These are phyloP conservation scores for Nicotiana obtusifolia DNA, from an alignment of 257 asterid genomes.

Conservation along the genomic window DNA sequence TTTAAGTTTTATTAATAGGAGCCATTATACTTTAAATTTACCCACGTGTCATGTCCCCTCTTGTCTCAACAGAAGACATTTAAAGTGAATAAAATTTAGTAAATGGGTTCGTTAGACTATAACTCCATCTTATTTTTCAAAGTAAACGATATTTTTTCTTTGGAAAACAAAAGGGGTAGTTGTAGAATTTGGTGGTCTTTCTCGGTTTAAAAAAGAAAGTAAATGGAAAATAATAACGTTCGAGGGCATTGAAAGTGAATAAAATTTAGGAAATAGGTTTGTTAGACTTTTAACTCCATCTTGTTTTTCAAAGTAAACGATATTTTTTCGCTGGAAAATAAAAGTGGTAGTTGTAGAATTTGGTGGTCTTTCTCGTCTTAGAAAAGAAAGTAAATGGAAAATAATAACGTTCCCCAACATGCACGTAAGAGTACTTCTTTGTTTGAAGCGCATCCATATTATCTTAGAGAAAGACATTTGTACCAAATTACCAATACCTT, in stretches of 20 bases:
- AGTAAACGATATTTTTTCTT: not conserved
- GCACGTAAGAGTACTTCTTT: slow-evolving; percentile 23
- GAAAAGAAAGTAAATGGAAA: slow-evolving; percentile 1
- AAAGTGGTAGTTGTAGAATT: not conserved
- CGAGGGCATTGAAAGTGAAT: not conserved
- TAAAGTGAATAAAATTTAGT: not conserved
- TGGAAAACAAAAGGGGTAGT: not conserved
- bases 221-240: not conserved
- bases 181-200: slow-evolving; percentile 3
- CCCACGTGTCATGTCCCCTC: not conserved
- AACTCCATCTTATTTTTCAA: not conserved
- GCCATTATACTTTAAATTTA: not conserved
- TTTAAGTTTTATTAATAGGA: not conserved
- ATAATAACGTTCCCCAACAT: slow-evolving; percentile 30
- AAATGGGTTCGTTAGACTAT: not conserved
- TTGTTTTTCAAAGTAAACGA: not conserved
- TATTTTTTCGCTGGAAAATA: not conserved
- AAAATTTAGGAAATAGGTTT: not conserved
- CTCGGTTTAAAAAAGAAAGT: slow-evolving; percentile 5
- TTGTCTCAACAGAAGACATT: not conserved
- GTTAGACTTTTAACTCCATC: not conserved
- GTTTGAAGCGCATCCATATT: not conserved
- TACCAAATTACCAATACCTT: not conserved
- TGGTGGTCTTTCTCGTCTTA: not conserved
- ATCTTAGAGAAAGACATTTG: not conserved